Percentiles rank a stretch among this genome's conserved stretches.
Conservation (phyloP, 1,284 basidiomycete species). For the Moesziomyces aphidis region DNA sequence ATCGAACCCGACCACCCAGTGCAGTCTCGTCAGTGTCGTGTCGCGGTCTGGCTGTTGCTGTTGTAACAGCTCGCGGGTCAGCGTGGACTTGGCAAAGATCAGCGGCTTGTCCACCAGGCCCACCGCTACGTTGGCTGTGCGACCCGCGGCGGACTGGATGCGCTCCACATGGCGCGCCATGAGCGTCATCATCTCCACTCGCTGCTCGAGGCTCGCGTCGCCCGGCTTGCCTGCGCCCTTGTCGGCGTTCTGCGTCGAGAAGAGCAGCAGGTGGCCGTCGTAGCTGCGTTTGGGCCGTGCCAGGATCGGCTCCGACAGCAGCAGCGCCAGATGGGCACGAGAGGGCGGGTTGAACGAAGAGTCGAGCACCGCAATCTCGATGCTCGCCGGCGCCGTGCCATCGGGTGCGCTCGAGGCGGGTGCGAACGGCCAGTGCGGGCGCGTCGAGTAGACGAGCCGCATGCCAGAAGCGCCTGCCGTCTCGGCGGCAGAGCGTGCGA, state of each 20-base stretch:
- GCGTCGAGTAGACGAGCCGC: conserved; percentile 46
- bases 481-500: conserved; percentile 19
- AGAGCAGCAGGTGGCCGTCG: conserved; percentile 82
- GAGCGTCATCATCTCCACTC: conserved; percentile 67
- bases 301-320: conserved; percentile 70
- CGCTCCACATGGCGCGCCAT: conserved; percentile 59
- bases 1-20: conserved; percentile 85
- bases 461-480: conserved; percentile 19
- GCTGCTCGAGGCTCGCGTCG: conserved; percentile 71
- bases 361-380: conserved; percentile 77
- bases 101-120: conserved; percentile 87
- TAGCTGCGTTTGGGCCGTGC: conserved; percentile 68
- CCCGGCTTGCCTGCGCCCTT: conserved; percentile 76
- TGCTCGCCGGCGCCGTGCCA: neutral
- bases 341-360: conserved; percentile 96
- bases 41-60: neutral
- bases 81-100: conserved; percentile 83
- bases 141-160: conserved; percentile 14
- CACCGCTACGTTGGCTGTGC: conserved; percentile 76
- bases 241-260: conserved; percentile 90
- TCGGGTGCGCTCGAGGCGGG: neutral
- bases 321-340: conserved; percentile 83
- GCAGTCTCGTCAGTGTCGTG: conserved; percentile 66
- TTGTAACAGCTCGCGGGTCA: conserved; percentile 72
- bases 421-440: conserved; percentile 24